These are phyloP conservation scores for Yamadazyma scolyti DNA, from an alignment of 805 yeast genomes.

Conservation along the genomic window DNA sequence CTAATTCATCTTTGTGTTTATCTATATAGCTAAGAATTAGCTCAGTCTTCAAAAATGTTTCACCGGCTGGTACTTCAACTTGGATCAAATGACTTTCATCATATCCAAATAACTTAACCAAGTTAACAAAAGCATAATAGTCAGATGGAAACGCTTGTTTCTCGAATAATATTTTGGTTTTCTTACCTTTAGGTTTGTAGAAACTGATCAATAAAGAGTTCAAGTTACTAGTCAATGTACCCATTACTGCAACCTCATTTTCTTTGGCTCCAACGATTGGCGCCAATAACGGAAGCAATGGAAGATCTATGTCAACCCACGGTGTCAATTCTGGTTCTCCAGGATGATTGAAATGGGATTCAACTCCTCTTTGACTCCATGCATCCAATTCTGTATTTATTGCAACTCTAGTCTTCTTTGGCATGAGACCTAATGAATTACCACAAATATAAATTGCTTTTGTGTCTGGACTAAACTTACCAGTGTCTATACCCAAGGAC, in stretches of 20 bases:
- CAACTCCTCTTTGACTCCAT: slow-evolving; percentile 81
- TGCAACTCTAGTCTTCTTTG: slow-evolving; percentile 54
- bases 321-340: slow-evolving; percentile 42
- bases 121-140: slow-evolving; percentile 77
- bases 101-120: slow-evolving; percentile 58
- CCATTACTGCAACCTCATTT: slow-evolving; percentile 85
- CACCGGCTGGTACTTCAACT: slow-evolving; percentile 56
- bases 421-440: slow-evolving; percentile 92
- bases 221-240: slow-evolving; percentile 77
- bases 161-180: slow-evolving; percentile 76
- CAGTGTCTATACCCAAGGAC: slow-evolving; percentile 48
- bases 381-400: slow-evolving; percentile 69
- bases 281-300: slow-evolving; percentile 65
- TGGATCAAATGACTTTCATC: slow-evolving; percentile 59
- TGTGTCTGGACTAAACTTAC: slow-evolving; percentile 10
- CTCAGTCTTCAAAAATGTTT: slow-evolving; percentile 55
- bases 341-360: slow-evolving; percentile 77
- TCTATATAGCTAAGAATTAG: slow-evolving; percentile 58
- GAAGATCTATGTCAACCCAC: slow-evolving; percentile 86
- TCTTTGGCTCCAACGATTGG: slow-evolving; percentile 71
- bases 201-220: slow-evolving; percentile 72
- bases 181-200: slow-evolving; percentile 58
- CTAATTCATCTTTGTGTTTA: slow-evolving; percentile 55
- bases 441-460: slow-evolving; percentile 73
- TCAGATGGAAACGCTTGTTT: slow-evolving; percentile 91